phyloP scores from a whole-genome alignment of 768 basidiomycete species.

The Mycena rebaudengoi region DNA sequence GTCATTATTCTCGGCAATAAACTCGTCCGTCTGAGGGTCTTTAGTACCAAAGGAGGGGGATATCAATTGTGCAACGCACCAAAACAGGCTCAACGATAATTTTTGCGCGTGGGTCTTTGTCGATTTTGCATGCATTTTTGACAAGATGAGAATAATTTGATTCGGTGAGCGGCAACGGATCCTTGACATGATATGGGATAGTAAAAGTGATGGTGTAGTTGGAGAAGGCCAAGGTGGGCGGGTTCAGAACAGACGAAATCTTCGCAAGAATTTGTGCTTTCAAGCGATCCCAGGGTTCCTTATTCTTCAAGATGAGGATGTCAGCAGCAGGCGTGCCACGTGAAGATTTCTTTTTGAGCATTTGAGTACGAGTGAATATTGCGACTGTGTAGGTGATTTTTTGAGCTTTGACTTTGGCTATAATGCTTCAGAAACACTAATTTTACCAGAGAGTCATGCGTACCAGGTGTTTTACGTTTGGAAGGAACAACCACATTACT shows the following conservation, averaged over 20 bases:
- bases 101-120: not conserved
- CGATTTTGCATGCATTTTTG: not conserved
- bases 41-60: no score
- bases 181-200: not conserved
- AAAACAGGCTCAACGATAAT: not conserved
- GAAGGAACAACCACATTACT: no score
- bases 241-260: not conserved
- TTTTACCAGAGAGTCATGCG: no score
- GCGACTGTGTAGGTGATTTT: no score
- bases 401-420: no score
- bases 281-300: not conserved
- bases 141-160: not conserved
- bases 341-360: no score
- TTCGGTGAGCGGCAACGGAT: not conserved
- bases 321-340: not conserved
- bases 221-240: not conserved
- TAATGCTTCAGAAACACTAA: no score
- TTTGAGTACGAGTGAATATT: no score
- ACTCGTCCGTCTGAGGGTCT: no score
- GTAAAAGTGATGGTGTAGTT: not conserved
- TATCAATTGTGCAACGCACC: no score
- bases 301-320: not conserved
- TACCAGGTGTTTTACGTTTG: no score
- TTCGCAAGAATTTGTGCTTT: not conserved
- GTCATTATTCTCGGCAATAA: no score